Conservation (phyloP, 1,284 basidiomycete species). For the Marasmius tenuissimus region DNA sequence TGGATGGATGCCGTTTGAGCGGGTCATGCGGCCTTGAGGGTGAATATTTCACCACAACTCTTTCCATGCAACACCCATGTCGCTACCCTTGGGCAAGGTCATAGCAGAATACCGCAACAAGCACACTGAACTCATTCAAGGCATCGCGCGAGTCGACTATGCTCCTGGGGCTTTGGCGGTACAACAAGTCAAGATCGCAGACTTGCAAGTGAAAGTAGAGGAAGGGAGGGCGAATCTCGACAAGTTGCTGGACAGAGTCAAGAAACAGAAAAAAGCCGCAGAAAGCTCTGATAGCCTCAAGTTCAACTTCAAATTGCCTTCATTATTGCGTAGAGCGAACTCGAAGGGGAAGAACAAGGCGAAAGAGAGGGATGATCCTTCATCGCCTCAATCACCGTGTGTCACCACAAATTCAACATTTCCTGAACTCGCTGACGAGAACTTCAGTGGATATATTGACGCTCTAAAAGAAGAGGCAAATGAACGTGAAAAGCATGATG, state of each 20-base stretch:
- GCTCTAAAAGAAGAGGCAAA: slow-evolving; percentile 7
- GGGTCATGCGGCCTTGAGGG: background rate
- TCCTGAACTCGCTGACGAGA: background rate
- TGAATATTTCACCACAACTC: background rate
- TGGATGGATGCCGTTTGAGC: background rate
- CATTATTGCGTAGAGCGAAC: slow-evolving; percentile 3
- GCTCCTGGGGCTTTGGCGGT: slow-evolving; percentile 5
- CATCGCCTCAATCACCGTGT: background rate
- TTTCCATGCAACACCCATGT: slow-evolving; percentile 12
- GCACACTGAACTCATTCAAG: slow-evolving; percentile 9
- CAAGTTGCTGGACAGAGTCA: slow-evolving; percentile 7
- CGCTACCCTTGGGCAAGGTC: slow-evolving; percentile 9
- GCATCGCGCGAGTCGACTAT: slow-evolving; percentile 5
- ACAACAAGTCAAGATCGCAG: slow-evolving; percentile 2
- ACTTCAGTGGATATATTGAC: slow-evolving; percentile 5
- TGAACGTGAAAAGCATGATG: slow-evolving; percentile 7
- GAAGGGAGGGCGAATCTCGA: slow-evolving; percentile 9
- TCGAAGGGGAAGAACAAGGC: slow-evolving; percentile 7
- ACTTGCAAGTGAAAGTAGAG: slow-evolving; percentile 7
- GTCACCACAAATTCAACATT: background rate
- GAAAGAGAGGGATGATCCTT: background rate
- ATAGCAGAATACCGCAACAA: slow-evolving; percentile 8
- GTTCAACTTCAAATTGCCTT: slow-evolving; percentile 3
- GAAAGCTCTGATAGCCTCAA: background rate
- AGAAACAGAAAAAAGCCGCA: slow-evolving; percentile 4